These are phyloP conservation scores for Creolimax fragrantissima DNA, from an alignment of 78 protist genomes.

Conservation along the genomic window DNA sequence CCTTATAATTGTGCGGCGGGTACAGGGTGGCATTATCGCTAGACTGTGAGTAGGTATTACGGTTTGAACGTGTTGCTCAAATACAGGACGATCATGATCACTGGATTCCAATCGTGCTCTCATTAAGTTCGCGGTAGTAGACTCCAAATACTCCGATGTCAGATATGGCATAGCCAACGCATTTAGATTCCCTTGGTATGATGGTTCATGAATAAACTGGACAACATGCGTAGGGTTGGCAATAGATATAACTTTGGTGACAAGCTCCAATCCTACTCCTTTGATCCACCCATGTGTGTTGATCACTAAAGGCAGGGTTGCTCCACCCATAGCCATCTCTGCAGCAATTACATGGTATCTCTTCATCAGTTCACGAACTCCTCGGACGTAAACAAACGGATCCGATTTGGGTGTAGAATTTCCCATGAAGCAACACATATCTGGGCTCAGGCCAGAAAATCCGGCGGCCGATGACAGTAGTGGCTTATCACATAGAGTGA, in stretches of 20 bases:
- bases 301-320: not conserved
- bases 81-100: too few species aligned
- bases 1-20: too few species aligned
- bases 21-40: too few species aligned
- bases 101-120: too few species aligned
- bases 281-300: not conserved
- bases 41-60: too few species aligned
- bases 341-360: not conserved
- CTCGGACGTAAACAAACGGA: not conserved
- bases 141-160: too few species aligned
- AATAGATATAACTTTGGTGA: not conserved
- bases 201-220: too few species aligned
- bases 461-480: not conserved
- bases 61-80: too few species aligned
- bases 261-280: not conserved
- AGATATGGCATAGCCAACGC: too few species aligned
- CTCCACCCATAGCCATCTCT: not conserved
- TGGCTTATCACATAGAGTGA: not conserved
- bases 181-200: too few species aligned
- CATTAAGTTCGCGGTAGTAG: too few species aligned
- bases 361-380: not conserved
- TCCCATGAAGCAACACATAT: not conserved
- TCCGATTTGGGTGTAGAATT: not conserved
- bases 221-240: not conserved
- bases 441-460: too few species aligned